Base-by-base conservation (phyloP, 306 rosid species). In the Castanea crenata region DNA sequence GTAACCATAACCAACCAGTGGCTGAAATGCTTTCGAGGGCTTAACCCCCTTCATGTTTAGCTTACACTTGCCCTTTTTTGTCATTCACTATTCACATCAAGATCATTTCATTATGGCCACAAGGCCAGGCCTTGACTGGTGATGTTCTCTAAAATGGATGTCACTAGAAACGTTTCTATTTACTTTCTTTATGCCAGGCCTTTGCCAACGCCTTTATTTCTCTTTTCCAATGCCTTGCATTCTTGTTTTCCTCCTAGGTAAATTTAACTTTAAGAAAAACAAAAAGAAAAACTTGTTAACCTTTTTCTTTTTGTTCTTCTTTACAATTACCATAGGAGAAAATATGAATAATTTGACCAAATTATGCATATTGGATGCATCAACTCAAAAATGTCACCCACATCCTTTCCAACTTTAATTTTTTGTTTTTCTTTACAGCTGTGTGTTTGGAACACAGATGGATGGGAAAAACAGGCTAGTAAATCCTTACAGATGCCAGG, bases 361-460 rank as follows among this genome's bases (percentile, higher is more conserved):
- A 8, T 63, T 38, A 49, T 51, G 51, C 12, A 11, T 4, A 15
- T 44, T n/a, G 16, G 71, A 65, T 65, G 3, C 35, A 10, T 44
- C 38, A 62, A 54, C 44, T 71, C 18, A 10, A 25, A 11, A 62
- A 57, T 31, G 29, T 62, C 41, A 2, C 32, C 15, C 31, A 23
- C 13, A 10, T n/a, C 70, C 41, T 35, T 35, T 15, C 46, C 44
- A 49, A 49, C 18, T 19, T 67, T 32, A 21, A 35, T 77, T 80
- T 57, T 78, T 76, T 71, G 79, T 20, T 76, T 29, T 76, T 80
- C 83, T 80, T 62, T 81, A 81, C 93, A 96, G 99, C 79, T 96
- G 78, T 93, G 99, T 67, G 96, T 96, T 81, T 96, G 99, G 99
- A 91, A 85, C 90, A 90, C 93, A 2, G 97, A 96, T 83, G 97